Base-by-base conservation (phyloP, 2,329 filamentous ascomycete species). In the Beauveria varroae region DNA sequence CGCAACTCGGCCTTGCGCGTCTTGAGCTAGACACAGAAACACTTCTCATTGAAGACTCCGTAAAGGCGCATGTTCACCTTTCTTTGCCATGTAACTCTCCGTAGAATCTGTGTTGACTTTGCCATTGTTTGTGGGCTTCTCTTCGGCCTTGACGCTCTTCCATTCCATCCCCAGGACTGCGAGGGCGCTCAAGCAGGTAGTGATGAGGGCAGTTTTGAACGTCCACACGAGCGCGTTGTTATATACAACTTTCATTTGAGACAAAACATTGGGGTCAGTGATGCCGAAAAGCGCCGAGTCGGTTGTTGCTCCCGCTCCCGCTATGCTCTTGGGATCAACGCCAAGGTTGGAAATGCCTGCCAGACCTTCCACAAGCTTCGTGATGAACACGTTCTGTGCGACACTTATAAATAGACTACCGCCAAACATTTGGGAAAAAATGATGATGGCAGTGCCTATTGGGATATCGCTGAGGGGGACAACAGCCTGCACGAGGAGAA, bases 381-480 rank as follows among this genome's bases (percentile, higher is more conserved):
- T 49, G 10, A n/a, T 49, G 44, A 65, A 63, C 18, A 65, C 55
- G 24, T 66, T 64, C 40, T 67, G 64, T 4, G 62, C 62, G 40
- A 66, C 62, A 9, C 62, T 44, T 3, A 66, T 56, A 54, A 66
- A 66, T 2, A 66, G 30, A 16, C 61, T 55, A 0, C 60, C 65
- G 20, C 60, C 56, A 9, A 66, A 28, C 1, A 52, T 51, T 26
- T 66, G 62, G 5, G 57, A 30, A 6, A 65, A 55, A 24, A 64
- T 62, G 20, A 65, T 7, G 2, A 62, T 18, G 18, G 62, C 64
- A 14, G 62, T 66, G n/a, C 55, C 62, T 24, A 63, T 53, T 22
- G 65, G 51, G n/a, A 66, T 52, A 30, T 66, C 65, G 10, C 44
- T n/a, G 10, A 52, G 55, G 28, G 55, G 40, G 16, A 66, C 57